Conservation (phyloP, 805 yeast genomes). For the Schwanniomyces polymorphus region DNA sequence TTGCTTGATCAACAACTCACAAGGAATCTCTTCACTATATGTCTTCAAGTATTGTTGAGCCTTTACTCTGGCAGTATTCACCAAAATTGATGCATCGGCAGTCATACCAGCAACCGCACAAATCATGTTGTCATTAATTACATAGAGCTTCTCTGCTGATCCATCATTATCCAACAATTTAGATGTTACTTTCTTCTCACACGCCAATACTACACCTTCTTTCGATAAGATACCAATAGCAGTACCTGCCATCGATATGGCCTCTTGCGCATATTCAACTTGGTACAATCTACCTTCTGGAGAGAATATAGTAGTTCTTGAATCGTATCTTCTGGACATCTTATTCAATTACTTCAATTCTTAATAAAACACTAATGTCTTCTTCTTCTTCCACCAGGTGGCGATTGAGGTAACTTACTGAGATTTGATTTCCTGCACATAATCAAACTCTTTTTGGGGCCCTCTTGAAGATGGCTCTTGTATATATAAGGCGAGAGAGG, state of each 20-base stretch:
- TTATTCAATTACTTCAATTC: constrained; percentile 5
- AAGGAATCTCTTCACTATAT: constrained; percentile 92
- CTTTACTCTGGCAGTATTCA: constrained; percentile 78
- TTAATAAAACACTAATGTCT: background rate
- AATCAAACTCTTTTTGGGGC: background rate
- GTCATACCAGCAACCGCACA: constrained; percentile 99
- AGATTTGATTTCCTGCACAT: constrained; percentile 7
- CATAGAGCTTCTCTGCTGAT: constrained; percentile 88
- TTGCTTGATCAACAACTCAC: constrained; percentile 82
- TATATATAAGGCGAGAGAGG: background rate
- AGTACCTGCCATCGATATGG: constrained; percentile 80
- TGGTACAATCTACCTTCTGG: constrained; percentile 98
- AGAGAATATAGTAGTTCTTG: constrained; percentile 97
- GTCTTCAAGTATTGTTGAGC: constrained; percentile 86
- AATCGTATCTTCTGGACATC: constrained; percentile 97
- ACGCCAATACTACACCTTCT: constrained; percentile 93
- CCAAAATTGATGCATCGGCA: constrained; percentile 91
- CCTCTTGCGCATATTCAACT: constrained; percentile 95
- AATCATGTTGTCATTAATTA: constrained; percentile 75
- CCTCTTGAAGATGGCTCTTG: background rate
- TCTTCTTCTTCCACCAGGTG: constrained; percentile 6
- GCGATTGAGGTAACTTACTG: constrained; percentile 3
- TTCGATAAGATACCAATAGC: constrained; percentile 74
- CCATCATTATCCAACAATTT: constrained; percentile 92
- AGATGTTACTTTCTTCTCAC: constrained; percentile 93